phyloP scores from a whole-genome alignment of 1,284 basidiomycete species.

The Thecaphora thlaspeos region DNA sequence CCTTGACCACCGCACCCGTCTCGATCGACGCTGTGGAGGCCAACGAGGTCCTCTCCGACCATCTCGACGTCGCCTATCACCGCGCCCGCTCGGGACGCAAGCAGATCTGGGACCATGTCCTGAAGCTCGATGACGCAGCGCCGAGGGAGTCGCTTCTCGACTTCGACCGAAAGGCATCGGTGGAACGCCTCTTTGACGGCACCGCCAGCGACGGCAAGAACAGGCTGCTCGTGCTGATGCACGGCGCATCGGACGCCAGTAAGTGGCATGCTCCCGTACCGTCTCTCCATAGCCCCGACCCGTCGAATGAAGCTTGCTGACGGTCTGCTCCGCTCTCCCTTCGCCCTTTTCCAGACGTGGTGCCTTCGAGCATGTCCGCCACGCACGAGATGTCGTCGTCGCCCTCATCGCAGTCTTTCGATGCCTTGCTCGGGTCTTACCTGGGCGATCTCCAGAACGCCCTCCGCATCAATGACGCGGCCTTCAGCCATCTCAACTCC shows the following conservation, averaged over 20 bases:
- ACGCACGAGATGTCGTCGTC: constrained; percentile 24
- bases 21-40: constrained; percentile 22
- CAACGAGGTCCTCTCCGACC: constrained; percentile 25
- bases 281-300: too few species aligned
- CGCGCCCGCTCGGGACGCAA: not conserved
- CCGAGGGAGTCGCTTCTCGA: not conserved
- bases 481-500: constrained; percentile 19
- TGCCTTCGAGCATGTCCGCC: constrained; percentile 16
- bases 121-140: constrained; percentile 2
- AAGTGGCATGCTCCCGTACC: constrained; percentile 4
- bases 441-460: constrained; percentile 12
- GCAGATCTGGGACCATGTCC: constrained; percentile 22
- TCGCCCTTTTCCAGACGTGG: constrained; percentile 15
- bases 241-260: constrained; percentile 25
- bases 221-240: constrained; percentile 32
- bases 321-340: not conserved
- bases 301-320: too few species aligned
- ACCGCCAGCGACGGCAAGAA: constrained; percentile 13
- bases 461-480: constrained; percentile 18
- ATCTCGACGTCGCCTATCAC: constrained; percentile 10
- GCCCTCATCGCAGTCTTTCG: constrained; percentile 24
- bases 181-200: constrained; percentile 32
- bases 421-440: constrained; percentile 35
- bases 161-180: constrained; percentile 15
- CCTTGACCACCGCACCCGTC: constrained; percentile 8